These are phyloP conservation scores for Chlamydomonas sphaeroides DNA, from an alignment of 139 green algal species.

Conservation along the genomic window DNA sequence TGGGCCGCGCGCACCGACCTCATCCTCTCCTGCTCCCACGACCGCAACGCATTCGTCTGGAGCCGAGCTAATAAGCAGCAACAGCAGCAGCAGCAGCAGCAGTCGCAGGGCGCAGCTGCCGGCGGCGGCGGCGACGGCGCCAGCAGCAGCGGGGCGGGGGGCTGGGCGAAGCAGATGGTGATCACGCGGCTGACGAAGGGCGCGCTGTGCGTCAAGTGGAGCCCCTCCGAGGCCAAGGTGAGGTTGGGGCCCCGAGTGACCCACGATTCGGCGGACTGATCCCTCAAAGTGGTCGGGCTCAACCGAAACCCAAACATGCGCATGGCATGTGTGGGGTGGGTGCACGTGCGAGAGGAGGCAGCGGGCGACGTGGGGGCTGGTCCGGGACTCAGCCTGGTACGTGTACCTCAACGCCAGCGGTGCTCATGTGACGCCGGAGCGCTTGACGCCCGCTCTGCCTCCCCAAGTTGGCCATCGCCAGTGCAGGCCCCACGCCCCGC, in stretches of 20 bases:
- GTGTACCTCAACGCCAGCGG: too few species aligned
- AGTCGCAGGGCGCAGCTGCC: background rate
- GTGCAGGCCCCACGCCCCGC: background rate
- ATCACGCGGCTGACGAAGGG: slow-evolving; percentile 36
- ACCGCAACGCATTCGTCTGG: slow-evolving; percentile 37
- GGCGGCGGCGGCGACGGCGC: background rate
- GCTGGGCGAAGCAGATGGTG: slow-evolving; percentile 38
- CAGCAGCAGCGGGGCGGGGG: too few species aligned
- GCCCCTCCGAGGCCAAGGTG: slow-evolving; percentile 33
- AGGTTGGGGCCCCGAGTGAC: background rate
- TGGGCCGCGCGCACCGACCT: slow-evolving; percentile 2
- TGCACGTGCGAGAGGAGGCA: background rate
- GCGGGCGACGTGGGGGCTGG: too few species aligned
- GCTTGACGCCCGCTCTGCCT: background rate
- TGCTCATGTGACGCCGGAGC: too few species aligned
- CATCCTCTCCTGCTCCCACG: slow-evolving; percentile 26
- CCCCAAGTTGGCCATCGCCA: background rate
- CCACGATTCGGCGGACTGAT: too few species aligned
- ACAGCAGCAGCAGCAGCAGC: background rate
- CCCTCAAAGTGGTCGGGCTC: too few species aligned
- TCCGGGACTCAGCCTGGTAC: too few species aligned
- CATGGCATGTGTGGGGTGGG: background rate
- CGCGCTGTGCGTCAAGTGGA: slow-evolving; percentile 28
- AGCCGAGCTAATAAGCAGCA: background rate
- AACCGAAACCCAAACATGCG: background rate